Evolutionary conservation across 2,329 filamentous ascomycete species (phyloP), one percentile per base, ranked within the genome.

Genomic region (Bipolaris sorokiniana): DNA sequence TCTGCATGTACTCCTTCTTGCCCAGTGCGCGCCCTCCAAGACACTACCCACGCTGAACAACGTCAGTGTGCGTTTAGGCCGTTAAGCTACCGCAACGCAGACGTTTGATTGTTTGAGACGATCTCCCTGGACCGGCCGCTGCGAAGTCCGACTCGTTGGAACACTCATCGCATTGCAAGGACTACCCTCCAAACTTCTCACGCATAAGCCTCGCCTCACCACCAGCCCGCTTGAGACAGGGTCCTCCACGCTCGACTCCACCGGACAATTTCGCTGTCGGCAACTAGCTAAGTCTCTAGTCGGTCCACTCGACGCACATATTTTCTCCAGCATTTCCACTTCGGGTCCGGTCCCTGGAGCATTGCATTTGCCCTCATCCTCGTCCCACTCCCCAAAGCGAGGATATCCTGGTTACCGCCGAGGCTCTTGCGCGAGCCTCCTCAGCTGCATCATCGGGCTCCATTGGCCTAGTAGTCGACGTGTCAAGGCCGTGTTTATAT

Each of bases 401-500:
- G 73, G 72, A 69, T 74, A 76, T 68, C 75, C 75, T 73, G 68
- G 72, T 56, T 54, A 61, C 64, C 63, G 70, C 61, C 72, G 72
- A 74, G 69, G 66, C 71, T 70, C 68, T 64, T 70, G 70, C 69
- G 67, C 71, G 70, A 67, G 63, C 67, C 71, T 62, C 65, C 63
- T 66, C 68, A 71, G 65, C 59, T 65, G 55, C 63, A 63, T 62
- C 65, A 59, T 72, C 64, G 68, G 69, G 70, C 72, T 75, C 70
- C 66, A 75, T 75, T 76, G 72, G 74, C 66, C 62, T 59, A 64
- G 56, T 62, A 56, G 65, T 69, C 64, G 67, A 74, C 72, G 73
- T 66, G 70, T 68, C 66, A 59, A 61, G 68, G 59, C 62, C 50
- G 68, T 72, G 66, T 75, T 75, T 76, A 75, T 76, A 76, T 75